Evolutionary conservation across 805 yeast species (phyloP).

Genomic region (Nematodospora valgi): DNA sequence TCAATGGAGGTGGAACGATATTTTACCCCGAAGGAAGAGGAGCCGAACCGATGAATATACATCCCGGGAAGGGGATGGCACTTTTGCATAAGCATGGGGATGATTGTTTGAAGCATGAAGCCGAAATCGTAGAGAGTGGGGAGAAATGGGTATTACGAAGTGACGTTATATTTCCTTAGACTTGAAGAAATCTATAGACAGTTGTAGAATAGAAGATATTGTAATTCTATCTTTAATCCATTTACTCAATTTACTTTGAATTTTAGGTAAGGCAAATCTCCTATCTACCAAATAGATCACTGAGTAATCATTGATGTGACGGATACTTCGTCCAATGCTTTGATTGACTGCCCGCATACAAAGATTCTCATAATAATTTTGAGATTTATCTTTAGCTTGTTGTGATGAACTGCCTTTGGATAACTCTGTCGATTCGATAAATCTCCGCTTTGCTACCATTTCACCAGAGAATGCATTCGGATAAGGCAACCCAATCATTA

Average conservation of each 20-base stretch:
- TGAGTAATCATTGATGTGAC: conserved; percentile 81
- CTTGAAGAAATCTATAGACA: not conserved
- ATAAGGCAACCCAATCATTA: conserved; percentile 85
- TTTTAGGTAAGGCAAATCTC: conserved; percentile 47
- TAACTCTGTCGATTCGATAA: conserved; percentile 52
- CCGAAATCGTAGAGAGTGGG: conserved; percentile 47
- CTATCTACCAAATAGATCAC: conserved; percentile 67
- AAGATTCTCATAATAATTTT: conserved; percentile 70
- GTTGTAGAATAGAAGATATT: conserved; percentile 21
- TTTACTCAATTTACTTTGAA: conserved; percentile 59
- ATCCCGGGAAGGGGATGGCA: conserved; percentile 54
- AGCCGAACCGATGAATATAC: conserved; percentile 29
- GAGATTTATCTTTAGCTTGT: conserved; percentile 47
- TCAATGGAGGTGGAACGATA: conserved; percentile 58
- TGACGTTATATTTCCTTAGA: conserved; percentile 40
- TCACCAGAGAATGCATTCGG: conserved; percentile 86
- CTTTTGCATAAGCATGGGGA: conserved; percentile 64
- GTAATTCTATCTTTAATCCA: conserved; percentile 57
- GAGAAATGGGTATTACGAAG: conserved; percentile 63
- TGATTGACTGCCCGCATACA: conserved; percentile 93
- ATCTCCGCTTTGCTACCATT: conserved; percentile 64
- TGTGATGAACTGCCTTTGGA: conserved; percentile 43
- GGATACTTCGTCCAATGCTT: conserved; percentile 86
- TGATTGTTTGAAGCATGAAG: conserved; percentile 61
- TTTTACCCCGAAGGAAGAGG: conserved; percentile 37